Evolutionary conservation across 192 early-diverging fungal species (phyloP), one percentile per base, ranked within the genome.

Genomic region (Chytriomyces sp.): DNA sequence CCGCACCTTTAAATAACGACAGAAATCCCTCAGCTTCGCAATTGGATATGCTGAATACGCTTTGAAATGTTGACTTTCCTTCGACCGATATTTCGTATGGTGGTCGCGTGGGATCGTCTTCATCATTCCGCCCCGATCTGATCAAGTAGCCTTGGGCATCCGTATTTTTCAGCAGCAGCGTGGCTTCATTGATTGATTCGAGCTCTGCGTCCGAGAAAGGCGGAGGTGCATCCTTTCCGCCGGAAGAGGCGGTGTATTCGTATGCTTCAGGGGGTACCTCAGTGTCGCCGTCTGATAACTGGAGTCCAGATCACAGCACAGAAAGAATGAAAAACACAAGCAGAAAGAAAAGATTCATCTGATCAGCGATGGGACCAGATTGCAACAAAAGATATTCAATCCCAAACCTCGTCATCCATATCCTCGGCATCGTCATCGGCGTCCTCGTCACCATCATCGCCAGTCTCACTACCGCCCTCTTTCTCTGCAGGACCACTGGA

Each of bases 1-100:
- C 10, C 64, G 7, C 74, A 84, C 88, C 89, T 82, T 90, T 90
- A 84, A 84, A 90, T 9, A 89, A 59, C 26, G 80, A 79, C n/a
- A 75, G 16, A 47, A 87, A 63, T 7, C 86, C 86, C 63, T 90
- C 89, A 45, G 75, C 60, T 10, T 81, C 67, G 11, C 53, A 61
- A 7, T 60, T 26, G 20, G 62, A 66, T 45, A 87, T 77, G n/a
- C 66, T 61, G 6, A 61, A 66, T 1, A 86, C 81, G 20, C 71
- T 71, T 18, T 45, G 62, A 18, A 77, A 63, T 5, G 86, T 75
- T 0, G 80, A 80, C 1, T 64, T 64, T 46, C 81, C 83, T 67
- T 80, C 48, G 11, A 85, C 65, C 24, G 85, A 82, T 5, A 85
- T 69, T 75, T 89, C 86, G 70, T 82, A 89, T 18, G 86, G 85